Conservation (phyloP, 2,329 filamentous ascomycete species). For the Xylaria sp. region DNA sequence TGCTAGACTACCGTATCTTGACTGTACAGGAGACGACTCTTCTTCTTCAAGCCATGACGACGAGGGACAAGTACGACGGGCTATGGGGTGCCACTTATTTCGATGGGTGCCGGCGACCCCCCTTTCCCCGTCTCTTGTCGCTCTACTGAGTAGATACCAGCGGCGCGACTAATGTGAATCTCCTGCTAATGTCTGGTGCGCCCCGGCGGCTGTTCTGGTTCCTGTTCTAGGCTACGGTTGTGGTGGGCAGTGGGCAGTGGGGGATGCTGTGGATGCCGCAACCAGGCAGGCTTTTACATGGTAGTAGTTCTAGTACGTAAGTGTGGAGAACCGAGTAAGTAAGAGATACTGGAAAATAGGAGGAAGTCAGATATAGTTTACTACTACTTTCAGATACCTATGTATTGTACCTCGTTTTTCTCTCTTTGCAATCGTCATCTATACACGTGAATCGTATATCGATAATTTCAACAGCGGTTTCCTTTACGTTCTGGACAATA, state of each 20-base stretch:
- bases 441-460: not conserved
- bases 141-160: not conserved
- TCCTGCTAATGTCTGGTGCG: conserved; percentile 3
- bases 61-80: not conserved
- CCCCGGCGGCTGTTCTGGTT: not conserved
- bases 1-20: not conserved
- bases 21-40: not conserved
- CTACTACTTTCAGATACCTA: not conserved
- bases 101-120: conserved; percentile 17
- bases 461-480: not conserved
- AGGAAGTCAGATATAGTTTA: not conserved
- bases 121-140: conserved; percentile 20
- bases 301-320: not conserved
- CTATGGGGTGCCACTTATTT: conserved; percentile 22
- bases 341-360: not conserved
- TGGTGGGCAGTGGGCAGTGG: conserved; percentile 9
- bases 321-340: conserved; percentile 15
- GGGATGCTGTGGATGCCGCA: conserved; percentile 18
- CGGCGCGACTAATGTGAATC: conserved; percentile 18
- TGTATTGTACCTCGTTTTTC: not conserved
- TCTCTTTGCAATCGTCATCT: not conserved
- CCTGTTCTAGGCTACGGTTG: conserved; percentile 5
- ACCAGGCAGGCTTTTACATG: not conserved
- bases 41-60: conserved; percentile 23
- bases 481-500: not conserved